phyloP scores from a whole-genome alignment of 225 moss, liverwort and hornwort species.

The Marchantia paleacea region DNA sequence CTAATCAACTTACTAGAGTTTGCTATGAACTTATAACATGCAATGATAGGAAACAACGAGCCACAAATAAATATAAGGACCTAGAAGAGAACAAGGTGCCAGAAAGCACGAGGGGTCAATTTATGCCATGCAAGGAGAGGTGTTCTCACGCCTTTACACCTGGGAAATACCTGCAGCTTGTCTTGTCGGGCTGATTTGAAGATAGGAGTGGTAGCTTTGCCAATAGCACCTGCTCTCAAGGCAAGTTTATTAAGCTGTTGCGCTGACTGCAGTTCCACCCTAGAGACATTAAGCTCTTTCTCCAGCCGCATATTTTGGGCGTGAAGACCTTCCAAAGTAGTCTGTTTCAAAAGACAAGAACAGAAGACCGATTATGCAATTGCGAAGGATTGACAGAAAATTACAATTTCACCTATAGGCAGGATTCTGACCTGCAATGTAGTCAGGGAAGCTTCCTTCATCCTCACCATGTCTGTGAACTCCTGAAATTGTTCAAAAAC shows the following conservation, averaged over 20 bases:
- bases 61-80: too few species aligned
- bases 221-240: slow-evolving; percentile 24
- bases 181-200: slow-evolving; percentile 17
- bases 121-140: not conserved
- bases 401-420: too few species aligned
- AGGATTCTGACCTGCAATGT: slow-evolving; percentile 33
- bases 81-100: too few species aligned
- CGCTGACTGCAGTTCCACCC: slow-evolving; percentile 24
- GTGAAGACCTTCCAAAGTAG: slow-evolving; percentile 6
- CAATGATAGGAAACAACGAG: too few species aligned
- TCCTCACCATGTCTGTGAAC: slow-evolving; percentile 24
- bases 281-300: slow-evolving; percentile 26
- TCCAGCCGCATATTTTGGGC: slow-evolving; percentile 27
- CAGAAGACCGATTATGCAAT: not conserved
- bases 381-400: not conserved
- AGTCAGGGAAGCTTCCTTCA: slow-evolving; percentile 31
- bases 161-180: slow-evolving; percentile 23
- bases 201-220: slow-evolving; percentile 20
- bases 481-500: slow-evolving; percentile 22
- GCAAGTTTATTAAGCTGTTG: slow-evolving; percentile 29
- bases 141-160: not conserved
- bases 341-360: slow-evolving; percentile 12
- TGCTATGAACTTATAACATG: too few species aligned
- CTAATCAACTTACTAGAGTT: too few species aligned
- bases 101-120: too few species aligned